phyloP scores from a whole-genome alignment of 2,329 filamentous ascomycete species.

The Emmonsia crescens region DNA sequence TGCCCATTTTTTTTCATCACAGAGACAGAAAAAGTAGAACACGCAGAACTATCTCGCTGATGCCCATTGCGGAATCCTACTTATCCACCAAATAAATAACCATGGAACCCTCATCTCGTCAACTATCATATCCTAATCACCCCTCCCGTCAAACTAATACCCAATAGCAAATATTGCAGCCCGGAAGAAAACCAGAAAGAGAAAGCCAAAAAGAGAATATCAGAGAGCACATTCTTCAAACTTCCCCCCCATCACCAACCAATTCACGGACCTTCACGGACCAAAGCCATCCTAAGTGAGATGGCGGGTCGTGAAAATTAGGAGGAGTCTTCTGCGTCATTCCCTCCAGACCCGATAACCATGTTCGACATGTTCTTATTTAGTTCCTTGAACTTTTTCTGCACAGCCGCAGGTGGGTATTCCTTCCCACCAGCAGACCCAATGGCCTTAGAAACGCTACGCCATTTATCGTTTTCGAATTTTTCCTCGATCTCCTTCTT shows the following conservation, averaged over 20 bases:
- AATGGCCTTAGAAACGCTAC: slow-evolving; percentile 24
- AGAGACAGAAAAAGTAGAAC: background rate
- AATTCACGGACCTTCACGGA: background rate
- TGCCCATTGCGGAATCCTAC: background rate
- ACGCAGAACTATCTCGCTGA: background rate
- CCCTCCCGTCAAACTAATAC: background rate
- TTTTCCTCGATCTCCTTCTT: slow-evolving; percentile 32
- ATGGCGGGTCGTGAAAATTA: background rate
- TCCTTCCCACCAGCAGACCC: slow-evolving; percentile 20
- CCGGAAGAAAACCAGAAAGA: background rate
- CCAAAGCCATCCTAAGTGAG: background rate
- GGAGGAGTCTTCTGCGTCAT: background rate
- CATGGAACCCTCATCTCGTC: background rate
- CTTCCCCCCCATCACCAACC: background rate
- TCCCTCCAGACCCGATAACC: background rate
- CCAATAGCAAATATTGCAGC: background rate
- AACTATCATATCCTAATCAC: background rate
- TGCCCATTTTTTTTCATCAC: background rate
- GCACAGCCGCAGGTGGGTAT: slow-evolving; percentile 25
- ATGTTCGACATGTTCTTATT: slow-evolving; percentile 16
- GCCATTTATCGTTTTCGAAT: slow-evolving; percentile 32
- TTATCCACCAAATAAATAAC: background rate
- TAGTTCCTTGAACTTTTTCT: slow-evolving; percentile 33
- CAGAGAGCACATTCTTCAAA: background rate
- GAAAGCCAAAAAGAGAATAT: background rate